Evolutionary conservation across 768 basidiomycete species (phyloP), one percentile per base, ranked within the genome.

Genomic region (Panellus pusillus): DNA sequence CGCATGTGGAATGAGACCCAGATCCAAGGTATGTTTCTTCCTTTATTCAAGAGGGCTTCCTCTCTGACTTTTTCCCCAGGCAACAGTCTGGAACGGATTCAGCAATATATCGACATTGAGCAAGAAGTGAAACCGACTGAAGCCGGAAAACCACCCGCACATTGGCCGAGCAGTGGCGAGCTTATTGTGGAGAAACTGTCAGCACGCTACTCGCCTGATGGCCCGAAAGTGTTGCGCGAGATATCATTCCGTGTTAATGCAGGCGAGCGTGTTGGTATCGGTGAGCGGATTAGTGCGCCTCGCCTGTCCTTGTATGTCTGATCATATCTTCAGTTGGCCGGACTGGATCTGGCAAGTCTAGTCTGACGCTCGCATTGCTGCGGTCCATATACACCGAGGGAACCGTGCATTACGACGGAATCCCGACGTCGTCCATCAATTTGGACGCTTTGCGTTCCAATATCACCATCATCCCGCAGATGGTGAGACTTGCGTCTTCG

Each of bases 381-480:
- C 72, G 82, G 1, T 77, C 81, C 64, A 81, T 87, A 31, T 72
- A 77, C 32, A 83, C 81, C 1, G 75, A 78, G 37, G 84, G 84
- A 2, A 68, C 67, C n/a, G 78, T 87, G 3, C 72, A 72, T 55
- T 83, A 80, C 51, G 84, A 86, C 55, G 82, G 79, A 6, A 57
- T 78, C 29, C 68, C 70, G 19, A 81, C 78, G 0, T 67, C 70
- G 37, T 65, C 66, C 4, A 64, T 87, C 53, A 83, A 83, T 58
- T 68, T 86, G 15, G 75, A 84, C 57, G 74, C 70, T 11, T 67
- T 87, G 41, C 70, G 85, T 37, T 73, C 77, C 2, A 79, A 75
- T 51, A 77, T 87, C 50, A 86, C 84, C 4, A 81, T 84, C 57
- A 84, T 81, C 37, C 79, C 78, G 5, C 79, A 80, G 55, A 65